Evolutionary conservation across 192 early-diverging fungal genomes (phyloP), one percentile per base, ranked within the genome.

Genomic region (Helicostylum pulchrum): DNA sequence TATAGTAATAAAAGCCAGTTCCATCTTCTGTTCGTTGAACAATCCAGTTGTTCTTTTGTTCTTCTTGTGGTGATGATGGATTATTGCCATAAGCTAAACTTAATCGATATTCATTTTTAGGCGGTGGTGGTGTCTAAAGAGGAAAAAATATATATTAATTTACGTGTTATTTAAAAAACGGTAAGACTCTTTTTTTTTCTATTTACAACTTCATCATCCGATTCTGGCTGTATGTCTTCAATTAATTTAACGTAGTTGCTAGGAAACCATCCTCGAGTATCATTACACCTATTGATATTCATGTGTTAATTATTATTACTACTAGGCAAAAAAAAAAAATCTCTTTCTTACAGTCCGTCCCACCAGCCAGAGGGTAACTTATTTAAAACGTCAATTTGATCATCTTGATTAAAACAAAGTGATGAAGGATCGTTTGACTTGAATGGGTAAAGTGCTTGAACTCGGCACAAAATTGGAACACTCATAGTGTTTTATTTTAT

Each of bases 321-420:
- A 26, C 26, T 39, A 9, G 4, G 1, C 0, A 9, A 17, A 55
- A 55, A 8, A n/a, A 55, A 8, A 55, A 34, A 32, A 17, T 39
- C 17, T 39, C 1, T 34, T 9, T 80, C 80, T 70, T 86, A 63
- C 74, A 88, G 69, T 12, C 97, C 97, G 65, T 96, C 94, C 97
- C 97, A 99, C 97, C 97, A 99, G 7, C 95, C 97, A 0, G 92
- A 92, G 61, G 90, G 86, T 45, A 97, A 84, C 65, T 92, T 90
- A 9, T 86, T 91, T 4, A 96, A 77, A 7, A 99, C 97, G 63
- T 94, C 88, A 75, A 99, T 94, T 53, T 90, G 74, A 69, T 97
- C 93, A 62, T 89, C 92, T 65, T 86, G 82, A 51, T 82, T 82
- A 73, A 99, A 96, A 8, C 88, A 79, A 42, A 99, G 87, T 36